Percentiles rank a stretch among this genome's conserved stretches.
Conservation (phyloP, 2,329 filamentous ascomycete genomes). For the Xylaria polymorpha region DNA sequence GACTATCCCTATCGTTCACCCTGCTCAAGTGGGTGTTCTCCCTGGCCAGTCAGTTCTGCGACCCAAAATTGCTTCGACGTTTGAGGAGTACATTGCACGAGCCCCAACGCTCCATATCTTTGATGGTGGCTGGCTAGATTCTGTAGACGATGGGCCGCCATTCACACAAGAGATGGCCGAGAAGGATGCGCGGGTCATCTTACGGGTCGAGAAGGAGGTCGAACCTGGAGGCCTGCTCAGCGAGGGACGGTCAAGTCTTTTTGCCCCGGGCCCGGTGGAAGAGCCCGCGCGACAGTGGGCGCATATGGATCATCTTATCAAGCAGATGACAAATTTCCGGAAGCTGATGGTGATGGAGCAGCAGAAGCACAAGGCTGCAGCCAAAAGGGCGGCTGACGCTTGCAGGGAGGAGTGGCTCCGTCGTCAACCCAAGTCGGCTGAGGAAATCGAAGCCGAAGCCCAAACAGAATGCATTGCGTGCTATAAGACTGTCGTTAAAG, state of each 20-base stretch:
- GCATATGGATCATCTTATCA: conserved; percentile 86
- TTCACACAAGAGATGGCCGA: conserved; percentile 71
- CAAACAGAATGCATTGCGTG: conserved; percentile 72
- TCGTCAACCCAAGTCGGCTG: conserved; percentile 78
- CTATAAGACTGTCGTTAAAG: conserved; percentile 77
- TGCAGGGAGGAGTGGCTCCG: conserved; percentile 80
- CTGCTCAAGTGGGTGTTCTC: conserved; percentile 65
- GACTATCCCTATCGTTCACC: conserved; percentile 68
- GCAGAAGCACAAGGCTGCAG: conserved; percentile 77
- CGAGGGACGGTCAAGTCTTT: conserved; percentile 74
- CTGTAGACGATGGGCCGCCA: conserved; percentile 65
- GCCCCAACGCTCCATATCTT: conserved; percentile 65
- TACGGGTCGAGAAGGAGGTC: conserved; percentile 77
- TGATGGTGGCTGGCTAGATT: conserved; percentile 66
- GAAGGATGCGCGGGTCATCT: conserved; percentile 76
- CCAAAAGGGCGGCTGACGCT: conserved; percentile 82
- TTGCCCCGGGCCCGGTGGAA: conserved; percentile 76
- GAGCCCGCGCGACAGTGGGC: conserved; percentile 84
- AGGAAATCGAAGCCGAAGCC: conserved; percentile 85
- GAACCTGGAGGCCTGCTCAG: conserved; percentile 81
- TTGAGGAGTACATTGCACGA: conserved; percentile 68
- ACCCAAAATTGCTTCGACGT: conserved; percentile 63
- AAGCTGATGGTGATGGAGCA: conserved; percentile 84
- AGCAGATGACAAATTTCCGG: conserved; percentile 83
- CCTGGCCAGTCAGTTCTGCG: conserved; percentile 52